phyloP scores from a whole-genome alignment of 352 stramenopile species.

The Pythium myriotylum region DNA sequence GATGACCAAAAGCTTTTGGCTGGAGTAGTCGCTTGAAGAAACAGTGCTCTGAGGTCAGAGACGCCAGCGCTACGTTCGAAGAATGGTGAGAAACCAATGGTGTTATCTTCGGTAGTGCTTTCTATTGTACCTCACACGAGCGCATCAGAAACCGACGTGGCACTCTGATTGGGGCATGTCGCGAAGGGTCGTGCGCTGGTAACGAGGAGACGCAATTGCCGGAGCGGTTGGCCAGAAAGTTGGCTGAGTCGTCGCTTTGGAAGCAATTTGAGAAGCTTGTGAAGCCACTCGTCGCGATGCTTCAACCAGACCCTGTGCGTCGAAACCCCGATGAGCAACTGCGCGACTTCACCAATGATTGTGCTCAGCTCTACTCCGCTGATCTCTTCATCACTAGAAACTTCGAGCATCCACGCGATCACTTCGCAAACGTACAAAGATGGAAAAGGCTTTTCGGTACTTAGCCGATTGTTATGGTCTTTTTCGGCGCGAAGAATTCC shows the following conservation, averaged over 20 bases:
- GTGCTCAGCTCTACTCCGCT: neutral
- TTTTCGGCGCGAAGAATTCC: conserved; percentile 4
- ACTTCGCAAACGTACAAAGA: conserved; percentile 6
- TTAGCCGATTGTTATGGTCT: neutral
- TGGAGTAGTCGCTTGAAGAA: neutral
- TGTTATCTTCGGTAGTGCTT: too few species aligned
- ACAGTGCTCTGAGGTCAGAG: neutral
- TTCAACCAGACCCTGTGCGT: neutral
- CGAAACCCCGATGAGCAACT: conserved; percentile 6
- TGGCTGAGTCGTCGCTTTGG: conserved; percentile 7
- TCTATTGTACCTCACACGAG: too few species aligned
- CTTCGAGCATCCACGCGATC: conserved; percentile 17
- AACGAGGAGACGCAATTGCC: conserved; percentile 20
- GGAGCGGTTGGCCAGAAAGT: conserved; percentile 4
- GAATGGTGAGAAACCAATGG: neutral
- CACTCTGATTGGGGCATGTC: too few species aligned
- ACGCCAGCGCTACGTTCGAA: too few species aligned
- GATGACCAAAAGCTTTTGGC: neutral
- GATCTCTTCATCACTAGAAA: neutral
- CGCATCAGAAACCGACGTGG: too few species aligned
- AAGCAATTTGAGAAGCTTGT: conserved; percentile 20
- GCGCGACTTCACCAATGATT: conserved; percentile 2
- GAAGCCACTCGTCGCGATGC: conserved; percentile 17
- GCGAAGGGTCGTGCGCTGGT: neutral
- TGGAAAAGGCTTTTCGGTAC: neutral